phyloP scores from a whole-genome alignment of 2,329 filamentous ascomycete species.

The Penicillium sp. region DNA sequence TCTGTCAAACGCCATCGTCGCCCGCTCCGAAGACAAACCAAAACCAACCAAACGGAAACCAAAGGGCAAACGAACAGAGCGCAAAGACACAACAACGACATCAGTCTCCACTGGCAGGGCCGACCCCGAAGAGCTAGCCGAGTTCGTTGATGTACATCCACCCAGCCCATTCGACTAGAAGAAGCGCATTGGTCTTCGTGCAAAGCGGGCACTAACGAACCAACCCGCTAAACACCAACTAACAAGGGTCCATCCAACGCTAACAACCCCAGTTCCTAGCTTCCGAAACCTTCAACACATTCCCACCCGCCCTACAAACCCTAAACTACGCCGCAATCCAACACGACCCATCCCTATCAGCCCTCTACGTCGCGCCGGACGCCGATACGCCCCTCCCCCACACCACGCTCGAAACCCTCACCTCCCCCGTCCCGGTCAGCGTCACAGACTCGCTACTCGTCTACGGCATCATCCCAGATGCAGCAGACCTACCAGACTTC shows the following conservation, averaged over 20 bases:
- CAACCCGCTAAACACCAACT: slow-evolving; percentile 2
- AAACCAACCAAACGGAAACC: slow-evolving; percentile 29
- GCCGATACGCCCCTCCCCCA: slow-evolving; percentile 52
- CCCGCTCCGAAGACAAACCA: slow-evolving; percentile 55
- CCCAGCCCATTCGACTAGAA: neutral
- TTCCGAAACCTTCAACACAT: slow-evolving; percentile 62
- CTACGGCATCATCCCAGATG: slow-evolving; percentile 61
- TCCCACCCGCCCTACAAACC: slow-evolving; percentile 61
- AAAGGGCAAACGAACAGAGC: slow-evolving; percentile 21
- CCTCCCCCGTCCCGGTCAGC: slow-evolving; percentile 57
- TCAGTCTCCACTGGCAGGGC: slow-evolving; percentile 21
- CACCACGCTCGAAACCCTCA: slow-evolving; percentile 51
- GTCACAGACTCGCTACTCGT: slow-evolving; percentile 66
- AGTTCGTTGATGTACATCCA: slow-evolving; percentile 67
- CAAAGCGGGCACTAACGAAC: neutral
- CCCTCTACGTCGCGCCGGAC: slow-evolving; percentile 49
- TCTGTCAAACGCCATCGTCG: slow-evolving; percentile 67
- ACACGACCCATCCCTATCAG: slow-evolving; percentile 50
- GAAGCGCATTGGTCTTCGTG: neutral
- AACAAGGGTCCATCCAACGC: neutral
- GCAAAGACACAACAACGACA: slow-evolving; percentile 11
- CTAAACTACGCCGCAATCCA: slow-evolving; percentile 61
- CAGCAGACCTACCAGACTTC: slow-evolving; percentile 53
- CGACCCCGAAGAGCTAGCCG: slow-evolving; percentile 67
- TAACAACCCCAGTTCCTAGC: slow-evolving; percentile 61